Conservation (phyloP, 2,329 filamentous ascomycete species). For the Penicillium sp. region DNA sequence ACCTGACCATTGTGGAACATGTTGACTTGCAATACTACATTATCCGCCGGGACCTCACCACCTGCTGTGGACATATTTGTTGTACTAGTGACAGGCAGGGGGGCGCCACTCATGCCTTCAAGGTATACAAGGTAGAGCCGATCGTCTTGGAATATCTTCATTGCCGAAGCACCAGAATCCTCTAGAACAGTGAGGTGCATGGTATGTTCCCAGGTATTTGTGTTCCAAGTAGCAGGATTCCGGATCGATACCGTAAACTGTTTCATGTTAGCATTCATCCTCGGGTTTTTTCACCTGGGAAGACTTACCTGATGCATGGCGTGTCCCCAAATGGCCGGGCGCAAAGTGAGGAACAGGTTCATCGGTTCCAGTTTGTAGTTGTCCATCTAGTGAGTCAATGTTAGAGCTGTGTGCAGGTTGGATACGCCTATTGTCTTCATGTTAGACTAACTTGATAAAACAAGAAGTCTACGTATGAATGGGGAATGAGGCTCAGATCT, state of each 20-base stretch:
- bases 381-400: not conserved
- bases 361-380: not conserved
- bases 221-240: not conserved
- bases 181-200: not conserved
- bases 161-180: not conserved
- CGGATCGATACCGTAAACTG: not conserved
- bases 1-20: not conserved
- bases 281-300: not conserved
- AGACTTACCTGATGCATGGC: not conserved
- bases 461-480: not conserved
- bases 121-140: accelerated
- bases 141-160: not conserved
- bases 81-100: not conserved
- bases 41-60: not conserved
- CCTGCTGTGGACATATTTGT: not conserved
- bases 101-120: not conserved
- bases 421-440: not conserved
- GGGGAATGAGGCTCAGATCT: not conserved
- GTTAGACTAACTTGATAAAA: not conserved
- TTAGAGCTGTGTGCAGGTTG: not conserved
- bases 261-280: not conserved
- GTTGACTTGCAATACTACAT: not conserved
- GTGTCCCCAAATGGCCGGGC: accelerated
- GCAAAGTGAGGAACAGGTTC: not conserved
- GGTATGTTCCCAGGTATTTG: not conserved